Evolutionary conservation across 768 basidiomycete genomes (phyloP).

Genomic region (Mycena metata): DNA sequence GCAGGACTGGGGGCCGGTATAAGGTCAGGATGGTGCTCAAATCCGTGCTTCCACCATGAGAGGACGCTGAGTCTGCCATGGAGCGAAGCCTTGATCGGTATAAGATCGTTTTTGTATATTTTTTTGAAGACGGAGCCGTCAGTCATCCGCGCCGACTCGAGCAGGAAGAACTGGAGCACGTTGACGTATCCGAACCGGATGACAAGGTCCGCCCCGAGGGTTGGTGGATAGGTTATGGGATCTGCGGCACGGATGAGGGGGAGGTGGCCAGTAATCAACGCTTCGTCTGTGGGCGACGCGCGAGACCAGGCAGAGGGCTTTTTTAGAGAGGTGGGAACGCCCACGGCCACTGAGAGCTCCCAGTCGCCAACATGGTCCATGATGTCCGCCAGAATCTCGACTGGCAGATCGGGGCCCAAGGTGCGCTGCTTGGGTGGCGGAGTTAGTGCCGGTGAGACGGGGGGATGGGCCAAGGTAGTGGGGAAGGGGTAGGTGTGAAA

Average conservation of each 20-base stretch:
- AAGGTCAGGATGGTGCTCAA: constrained; percentile 71
- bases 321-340: constrained; percentile 76
- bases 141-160: constrained; percentile 48
- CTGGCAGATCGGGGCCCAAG: constrained; percentile 73
- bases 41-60: constrained; percentile 84
- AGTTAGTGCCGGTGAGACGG: constrained; percentile 48
- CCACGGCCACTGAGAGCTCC: constrained; percentile 85
- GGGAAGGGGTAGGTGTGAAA: constrained; percentile 79
- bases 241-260: constrained; percentile 72
- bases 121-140: constrained; percentile 75
- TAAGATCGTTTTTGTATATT: constrained; percentile 74
- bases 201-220: constrained; percentile 74
- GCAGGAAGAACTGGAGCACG: constrained; percentile 81
- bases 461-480: constrained; percentile 45
- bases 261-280: constrained; percentile 76
- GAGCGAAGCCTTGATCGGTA: constrained; percentile 83
- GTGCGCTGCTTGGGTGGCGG: constrained; percentile 48
- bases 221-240: constrained; percentile 70
- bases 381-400: constrained; percentile 83
- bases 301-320: constrained; percentile 79
- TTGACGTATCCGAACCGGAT: constrained; percentile 83
- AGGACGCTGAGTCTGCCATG: constrained; percentile 81
- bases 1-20: constrained; percentile 66
- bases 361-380: constrained; percentile 86
- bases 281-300: constrained; percentile 77